A percentile compares a stretch with the other conserved stretches of the same genome.
Evolutionary conservation across 2,329 filamentous ascomycete genomes (phyloP).

Genomic region (Helminthosporium solani): DNA sequence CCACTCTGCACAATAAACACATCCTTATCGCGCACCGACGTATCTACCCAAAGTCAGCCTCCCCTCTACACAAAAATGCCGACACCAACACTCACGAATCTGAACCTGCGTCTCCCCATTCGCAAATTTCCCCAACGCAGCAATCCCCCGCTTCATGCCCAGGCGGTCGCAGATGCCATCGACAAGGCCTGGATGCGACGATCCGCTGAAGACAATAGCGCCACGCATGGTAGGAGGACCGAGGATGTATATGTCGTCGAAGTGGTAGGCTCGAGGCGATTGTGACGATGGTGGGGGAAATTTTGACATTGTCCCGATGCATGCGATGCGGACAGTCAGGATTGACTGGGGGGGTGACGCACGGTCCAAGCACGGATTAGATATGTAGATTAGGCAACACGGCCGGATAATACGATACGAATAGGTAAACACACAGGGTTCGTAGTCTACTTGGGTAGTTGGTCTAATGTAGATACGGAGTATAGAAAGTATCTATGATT

Average conservation of each 20-base stretch:
- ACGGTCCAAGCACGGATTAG: background rate
- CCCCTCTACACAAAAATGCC: background rate
- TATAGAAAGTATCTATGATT: no score
- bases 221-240: slow-evolving; percentile 58
- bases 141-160: slow-evolving; percentile 60
- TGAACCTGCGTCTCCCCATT: slow-evolving; percentile 71
- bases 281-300: slow-evolving; percentile 15
- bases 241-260: slow-evolving; percentile 31
- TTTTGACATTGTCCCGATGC: slow-evolving; percentile 4
- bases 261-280: background rate
- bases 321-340: background rate
- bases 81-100: slow-evolving; percentile 51
- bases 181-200: slow-evolving; percentile 63
- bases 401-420: no score
- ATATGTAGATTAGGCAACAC: background rate
- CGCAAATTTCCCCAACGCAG: slow-evolving; percentile 65
- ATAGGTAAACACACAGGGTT: no score
- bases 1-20: slow-evolving; percentile 98
- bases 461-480: no score
- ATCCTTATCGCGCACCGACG: slow-evolving; percentile 90
- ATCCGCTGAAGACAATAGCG: slow-evolving; percentile 67
- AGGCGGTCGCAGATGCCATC: slow-evolving; percentile 67
- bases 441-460: no score
- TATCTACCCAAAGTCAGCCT: slow-evolving; percentile 40
- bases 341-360: background rate